A percentile compares a stretch with the other conserved stretches of the same genome.
Conservation (phyloP, 352 stramenopile species). For the Pythium aphanidermatum region DNA sequence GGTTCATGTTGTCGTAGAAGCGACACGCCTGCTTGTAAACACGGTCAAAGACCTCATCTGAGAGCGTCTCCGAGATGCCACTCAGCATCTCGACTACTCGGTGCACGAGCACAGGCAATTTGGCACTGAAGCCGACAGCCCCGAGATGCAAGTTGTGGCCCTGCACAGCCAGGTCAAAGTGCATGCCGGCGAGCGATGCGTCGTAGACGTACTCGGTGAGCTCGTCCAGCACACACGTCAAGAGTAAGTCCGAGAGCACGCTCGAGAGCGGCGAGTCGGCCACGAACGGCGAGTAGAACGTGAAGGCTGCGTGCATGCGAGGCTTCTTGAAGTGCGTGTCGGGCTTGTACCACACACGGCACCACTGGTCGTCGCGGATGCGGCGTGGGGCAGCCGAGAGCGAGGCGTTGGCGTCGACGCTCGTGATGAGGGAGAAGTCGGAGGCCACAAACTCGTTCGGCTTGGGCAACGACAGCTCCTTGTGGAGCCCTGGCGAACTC, state of each 20-base stretch:
- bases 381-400: slow-evolving; percentile 3
- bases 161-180: slow-evolving; percentile 31
- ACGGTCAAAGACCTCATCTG: slow-evolving; percentile 33
- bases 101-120: slow-evolving; percentile 30
- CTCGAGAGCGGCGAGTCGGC: slow-evolving; percentile 26
- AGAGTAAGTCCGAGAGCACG: slow-evolving; percentile 34
- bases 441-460: slow-evolving; percentile 30
- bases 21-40: slow-evolving; percentile 32
- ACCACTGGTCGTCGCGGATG: slow-evolving; percentile 18
- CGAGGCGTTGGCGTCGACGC: neutral
- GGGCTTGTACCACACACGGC: slow-evolving; percentile 45
- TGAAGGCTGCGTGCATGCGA: slow-evolving; percentile 53
- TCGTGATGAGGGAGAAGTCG: slow-evolving; percentile 28
- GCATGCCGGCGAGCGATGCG: slow-evolving; percentile 18
- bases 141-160: slow-evolving; percentile 37
- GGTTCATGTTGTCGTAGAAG: slow-evolving; percentile 41
- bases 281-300: slow-evolving; percentile 27
- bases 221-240: slow-evolving; percentile 31
- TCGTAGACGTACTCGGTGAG: slow-evolving; percentile 34
- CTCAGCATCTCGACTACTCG: slow-evolving; percentile 33
- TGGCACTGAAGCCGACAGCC: slow-evolving; percentile 40
- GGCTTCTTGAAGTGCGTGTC: slow-evolving; percentile 58
- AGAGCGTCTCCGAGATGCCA: slow-evolving; percentile 23
- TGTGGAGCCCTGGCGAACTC: slow-evolving; percentile 18
- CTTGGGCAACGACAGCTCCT: slow-evolving; percentile 28